Percentiles rank a stretch among this genome's conserved stretches.
Evolutionary conservation across 805 yeast genomes (phyloP).

Genomic region (Naumovozyma castellii): DNA sequence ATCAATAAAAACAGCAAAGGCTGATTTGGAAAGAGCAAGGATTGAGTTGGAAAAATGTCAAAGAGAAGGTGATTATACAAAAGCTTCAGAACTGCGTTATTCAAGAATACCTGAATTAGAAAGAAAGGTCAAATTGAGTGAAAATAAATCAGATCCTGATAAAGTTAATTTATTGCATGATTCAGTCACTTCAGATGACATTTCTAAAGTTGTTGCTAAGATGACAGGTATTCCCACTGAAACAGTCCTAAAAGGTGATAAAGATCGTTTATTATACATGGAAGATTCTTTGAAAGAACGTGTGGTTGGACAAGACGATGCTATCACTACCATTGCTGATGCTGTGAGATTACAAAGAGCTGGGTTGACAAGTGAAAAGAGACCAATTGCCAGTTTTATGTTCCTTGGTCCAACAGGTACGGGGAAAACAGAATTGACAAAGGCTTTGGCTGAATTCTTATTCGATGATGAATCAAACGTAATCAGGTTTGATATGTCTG

Average conservation of each 20-base stretch:
- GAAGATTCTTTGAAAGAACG: constrained; percentile 65
- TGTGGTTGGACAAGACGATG: constrained; percentile 94
- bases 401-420: constrained; percentile 98
- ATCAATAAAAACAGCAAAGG: constrained; percentile 66
- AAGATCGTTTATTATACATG: constrained; percentile 83
- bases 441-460: constrained; percentile 81
- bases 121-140: constrained; percentile 40
- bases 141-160: constrained; percentile 25
- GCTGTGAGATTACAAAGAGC: constrained; percentile 96
- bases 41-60: constrained; percentile 74
- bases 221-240: constrained; percentile 95
- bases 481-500: constrained; percentile 94
- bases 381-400: constrained; percentile 95
- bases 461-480: constrained; percentile 84
- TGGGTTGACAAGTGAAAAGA: constrained; percentile 84
- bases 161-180: constrained; percentile 46
- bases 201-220: constrained; percentile 81
- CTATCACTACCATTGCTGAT: constrained; percentile 79
- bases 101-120: constrained; percentile 77
- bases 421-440: constrained; percentile 93
- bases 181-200: constrained; percentile 88
- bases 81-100: constrained; percentile 84
- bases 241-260: constrained; percentile 86
- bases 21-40: constrained; percentile 74
- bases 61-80: constrained; percentile 76